phyloP scores from a whole-genome alignment of 495 filamentous ascomycete genomes.

The Talaromyces proteolyticus region DNA sequence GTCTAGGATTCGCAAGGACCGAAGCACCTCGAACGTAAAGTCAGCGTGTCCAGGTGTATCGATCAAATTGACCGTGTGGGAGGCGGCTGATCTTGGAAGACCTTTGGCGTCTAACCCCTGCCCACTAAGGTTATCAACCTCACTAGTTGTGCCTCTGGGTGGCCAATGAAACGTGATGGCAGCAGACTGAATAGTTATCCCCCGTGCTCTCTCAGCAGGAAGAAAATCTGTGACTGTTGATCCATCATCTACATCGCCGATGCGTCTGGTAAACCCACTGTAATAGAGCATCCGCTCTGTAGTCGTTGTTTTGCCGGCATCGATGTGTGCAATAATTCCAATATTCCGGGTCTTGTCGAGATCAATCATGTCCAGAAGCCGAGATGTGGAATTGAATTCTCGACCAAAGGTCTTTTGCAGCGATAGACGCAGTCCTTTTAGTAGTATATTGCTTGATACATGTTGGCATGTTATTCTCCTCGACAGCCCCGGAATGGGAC shows the following conservation, averaged over 20 bases:
- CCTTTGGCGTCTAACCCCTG: conserved; percentile 14
- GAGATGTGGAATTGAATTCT: neutral
- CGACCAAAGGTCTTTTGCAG: neutral
- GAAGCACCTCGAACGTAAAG: conserved; percentile 95
- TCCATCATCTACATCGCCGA: conserved; percentile 97
- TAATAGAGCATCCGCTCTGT: conserved; percentile 99
- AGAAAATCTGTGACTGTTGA: conserved; percentile 98
- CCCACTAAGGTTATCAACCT: conserved; percentile 7
- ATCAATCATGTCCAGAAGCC: conserved; percentile 9
- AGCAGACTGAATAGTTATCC: conserved; percentile 97
- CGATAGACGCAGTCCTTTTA: neutral
- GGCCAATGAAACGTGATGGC: conserved; percentile 95
- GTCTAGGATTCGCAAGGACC: conserved; percentile 88
- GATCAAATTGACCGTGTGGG: conserved; percentile 85
- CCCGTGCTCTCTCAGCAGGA: conserved; percentile 85
- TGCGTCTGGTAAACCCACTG: conserved; percentile 77
- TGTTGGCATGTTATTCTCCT: neutral
- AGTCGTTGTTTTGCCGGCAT: conserved; percentile 98
- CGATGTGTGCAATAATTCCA: conserved; percentile 98
- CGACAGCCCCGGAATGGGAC: neutral
- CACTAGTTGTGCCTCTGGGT: conserved; percentile 29
- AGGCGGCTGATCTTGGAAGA: conserved; percentile 28
- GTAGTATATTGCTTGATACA: neutral
- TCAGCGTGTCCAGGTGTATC: conserved; percentile 98
- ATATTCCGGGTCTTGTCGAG: conserved; percentile 78